Evolutionary conservation across 176 grass and related monocot genomes (phyloP).

Genomic region (Avena atlantica): DNA sequence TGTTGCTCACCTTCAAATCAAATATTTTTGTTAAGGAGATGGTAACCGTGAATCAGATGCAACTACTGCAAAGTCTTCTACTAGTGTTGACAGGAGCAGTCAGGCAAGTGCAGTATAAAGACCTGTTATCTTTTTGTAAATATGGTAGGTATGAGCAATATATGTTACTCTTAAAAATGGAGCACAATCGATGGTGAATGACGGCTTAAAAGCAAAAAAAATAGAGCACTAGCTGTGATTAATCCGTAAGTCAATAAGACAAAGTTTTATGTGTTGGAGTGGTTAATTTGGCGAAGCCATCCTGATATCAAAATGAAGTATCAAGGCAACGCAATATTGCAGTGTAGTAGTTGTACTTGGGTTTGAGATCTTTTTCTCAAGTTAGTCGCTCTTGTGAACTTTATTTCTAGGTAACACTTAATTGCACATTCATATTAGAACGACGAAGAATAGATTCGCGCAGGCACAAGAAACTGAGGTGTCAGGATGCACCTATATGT

Average conservation of each 20-base stretch:
- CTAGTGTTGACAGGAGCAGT: background rate
- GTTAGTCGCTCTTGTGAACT: background rate
- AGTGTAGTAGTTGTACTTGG: background rate
- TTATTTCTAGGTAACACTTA: background rate
- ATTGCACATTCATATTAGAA: slow-evolving; percentile 4
- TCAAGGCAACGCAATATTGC: slow-evolving; percentile 2
- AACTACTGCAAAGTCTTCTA: slow-evolving; percentile 35
- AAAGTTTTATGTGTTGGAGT: background rate
- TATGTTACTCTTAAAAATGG: background rate
- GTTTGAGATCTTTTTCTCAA: slow-evolving; percentile 3
- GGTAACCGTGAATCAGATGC: slow-evolving; percentile 37
- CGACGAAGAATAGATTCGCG: background rate
- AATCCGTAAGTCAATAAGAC: background rate
- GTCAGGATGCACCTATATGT: background rate
- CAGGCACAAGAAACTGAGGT: background rate
- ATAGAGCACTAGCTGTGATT: background rate
- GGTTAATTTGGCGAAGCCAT: background rate
- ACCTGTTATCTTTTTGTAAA: slow-evolving; percentile 6
- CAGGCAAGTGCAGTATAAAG: slow-evolving; percentile 55
- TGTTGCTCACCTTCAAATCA: background rate
- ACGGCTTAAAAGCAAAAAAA: background rate
- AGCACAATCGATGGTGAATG: background rate
- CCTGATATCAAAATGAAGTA: slow-evolving; percentile 2
- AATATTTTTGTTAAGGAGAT: slow-evolving; percentile 39
- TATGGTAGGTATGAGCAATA: background rate